A percentile compares a stretch with the other conserved stretches of the same genome.
Evolutionary conservation across 257 asterid species (phyloP).

Genomic region (Fraxinus pennsylvanica): DNA sequence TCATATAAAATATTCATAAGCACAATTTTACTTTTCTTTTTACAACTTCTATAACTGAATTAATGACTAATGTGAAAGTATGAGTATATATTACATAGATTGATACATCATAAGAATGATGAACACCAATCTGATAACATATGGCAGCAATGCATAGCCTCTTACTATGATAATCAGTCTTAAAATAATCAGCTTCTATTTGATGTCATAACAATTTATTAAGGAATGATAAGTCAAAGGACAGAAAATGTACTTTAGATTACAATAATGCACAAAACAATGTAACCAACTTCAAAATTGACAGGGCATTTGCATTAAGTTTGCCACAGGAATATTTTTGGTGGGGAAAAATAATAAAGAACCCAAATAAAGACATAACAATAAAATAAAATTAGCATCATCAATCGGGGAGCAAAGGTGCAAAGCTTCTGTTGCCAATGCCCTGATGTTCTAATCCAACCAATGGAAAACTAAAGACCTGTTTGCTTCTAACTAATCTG

Average conservation of each 20-base stretch:
- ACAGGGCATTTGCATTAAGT: too few relatives aligned
- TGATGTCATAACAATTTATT: not conserved
- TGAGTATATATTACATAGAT: slow-evolving; percentile 12
- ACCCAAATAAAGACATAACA: not conserved
- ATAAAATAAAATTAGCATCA: not conserved
- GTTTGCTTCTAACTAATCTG: not conserved
- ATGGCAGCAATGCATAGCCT: not conserved
- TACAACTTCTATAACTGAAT: not conserved
- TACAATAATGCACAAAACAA: not conserved
- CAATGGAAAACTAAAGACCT: not conserved
- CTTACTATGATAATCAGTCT: not conserved
- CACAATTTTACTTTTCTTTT: not conserved
- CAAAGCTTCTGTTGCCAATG: not conserved
- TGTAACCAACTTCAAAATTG: not conserved
- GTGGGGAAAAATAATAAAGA: not conserved
- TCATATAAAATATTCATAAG: slow-evolving; percentile 21
- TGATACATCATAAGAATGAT: not conserved
- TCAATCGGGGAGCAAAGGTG: not conserved
- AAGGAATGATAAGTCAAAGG: not conserved
- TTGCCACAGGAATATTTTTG: too few relatives aligned
- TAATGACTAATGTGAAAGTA: not conserved
- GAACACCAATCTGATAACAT: slow-evolving; percentile 4
- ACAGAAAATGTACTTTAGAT: not conserved
- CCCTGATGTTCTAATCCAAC: not conserved
- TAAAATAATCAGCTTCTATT: not conserved